Conservation (phyloP, 2,329 filamentous ascomycete genomes). For the Exophiala calicioides region DNA sequence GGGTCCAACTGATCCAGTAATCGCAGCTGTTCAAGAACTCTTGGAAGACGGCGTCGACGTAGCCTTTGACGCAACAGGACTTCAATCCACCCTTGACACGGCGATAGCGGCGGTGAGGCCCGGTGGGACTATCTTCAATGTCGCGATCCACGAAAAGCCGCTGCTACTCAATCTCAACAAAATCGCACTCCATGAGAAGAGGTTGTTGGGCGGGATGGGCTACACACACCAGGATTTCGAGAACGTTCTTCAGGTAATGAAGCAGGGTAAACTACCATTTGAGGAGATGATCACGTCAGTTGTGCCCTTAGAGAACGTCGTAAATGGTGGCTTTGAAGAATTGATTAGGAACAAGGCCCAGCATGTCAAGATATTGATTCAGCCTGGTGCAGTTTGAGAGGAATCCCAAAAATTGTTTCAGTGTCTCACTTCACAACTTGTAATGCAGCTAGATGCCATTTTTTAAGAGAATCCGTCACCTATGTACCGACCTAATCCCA, state of each 20-base stretch:
- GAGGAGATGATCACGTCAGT: constrained; percentile 62
- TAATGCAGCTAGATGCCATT: too few species aligned
- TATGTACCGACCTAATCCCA: too few species aligned
- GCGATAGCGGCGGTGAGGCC: constrained; percentile 51
- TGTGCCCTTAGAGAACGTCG: constrained; percentile 57
- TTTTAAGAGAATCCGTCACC: too few species aligned
- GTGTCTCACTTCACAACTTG: too few species aligned
- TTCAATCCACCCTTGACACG: constrained; percentile 51
- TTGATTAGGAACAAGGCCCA: constrained; percentile 61
- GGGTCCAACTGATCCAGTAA: constrained; percentile 2
- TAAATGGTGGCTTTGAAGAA: constrained; percentile 58
- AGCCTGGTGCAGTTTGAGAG: too few species aligned
- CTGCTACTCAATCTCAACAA: constrained; percentile 51
- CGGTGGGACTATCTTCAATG: constrained; percentile 55
- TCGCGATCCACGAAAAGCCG: constrained; percentile 57
- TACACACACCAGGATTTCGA: constrained; percentile 48
- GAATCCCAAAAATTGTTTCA: too few species aligned
- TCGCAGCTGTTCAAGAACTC: constrained; percentile 1
- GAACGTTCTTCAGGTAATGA: constrained; percentile 46
- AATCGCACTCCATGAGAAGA: constrained; percentile 53
- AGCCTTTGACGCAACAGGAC: constrained; percentile 54
- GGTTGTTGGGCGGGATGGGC: constrained; percentile 47
- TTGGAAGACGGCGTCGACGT: constrained; percentile 47
- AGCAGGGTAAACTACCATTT: constrained; percentile 22
- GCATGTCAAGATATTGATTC: constrained; percentile 63